Conservation (phyloP, 768 basidiomycete species). For the Crassisporium funariophilum region DNA sequence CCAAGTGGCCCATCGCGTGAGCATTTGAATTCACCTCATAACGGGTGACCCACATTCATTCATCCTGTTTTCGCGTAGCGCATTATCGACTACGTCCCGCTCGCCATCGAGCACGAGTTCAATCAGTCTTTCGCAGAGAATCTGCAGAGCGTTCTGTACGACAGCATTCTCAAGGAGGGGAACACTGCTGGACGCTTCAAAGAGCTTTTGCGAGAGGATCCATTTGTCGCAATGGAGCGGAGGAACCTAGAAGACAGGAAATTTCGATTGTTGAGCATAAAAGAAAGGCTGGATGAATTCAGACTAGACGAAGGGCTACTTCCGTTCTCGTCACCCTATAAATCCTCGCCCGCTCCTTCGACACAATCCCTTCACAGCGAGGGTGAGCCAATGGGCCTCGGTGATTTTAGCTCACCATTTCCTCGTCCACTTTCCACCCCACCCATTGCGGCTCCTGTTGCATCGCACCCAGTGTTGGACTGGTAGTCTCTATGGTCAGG, state of each 20-base stretch:
- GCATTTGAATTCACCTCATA: background rate
- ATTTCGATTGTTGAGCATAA: background rate
- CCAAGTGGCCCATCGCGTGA: constrained; percentile 55
- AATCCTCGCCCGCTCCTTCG: too few relatives aligned
- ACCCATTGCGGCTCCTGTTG: too few relatives aligned
- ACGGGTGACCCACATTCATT: background rate
- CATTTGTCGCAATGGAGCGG: background rate
- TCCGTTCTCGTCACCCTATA: too few relatives aligned
- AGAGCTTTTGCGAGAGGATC: background rate
- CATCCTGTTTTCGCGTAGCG: constrained; percentile 37
- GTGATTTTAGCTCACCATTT: too few relatives aligned
- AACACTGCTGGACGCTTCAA: background rate
- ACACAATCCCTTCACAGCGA: too few relatives aligned
- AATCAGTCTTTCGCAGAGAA: constrained; percentile 38
- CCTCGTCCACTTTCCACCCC: too few relatives aligned
- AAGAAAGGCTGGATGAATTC: background rate
- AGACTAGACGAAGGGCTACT: too few relatives aligned
- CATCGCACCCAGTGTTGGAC: too few relatives aligned
- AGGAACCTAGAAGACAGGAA: background rate
- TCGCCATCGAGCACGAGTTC: constrained; percentile 51
- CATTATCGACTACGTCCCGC: constrained; percentile 54
- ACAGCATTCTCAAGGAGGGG: background rate
- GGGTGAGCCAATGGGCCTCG: too few relatives aligned
- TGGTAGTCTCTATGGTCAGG: too few relatives aligned
- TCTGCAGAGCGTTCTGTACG: background rate